Conservation (phyloP, 2,329 filamentous ascomycete genomes). For the Remersonia thermophila region DNA sequence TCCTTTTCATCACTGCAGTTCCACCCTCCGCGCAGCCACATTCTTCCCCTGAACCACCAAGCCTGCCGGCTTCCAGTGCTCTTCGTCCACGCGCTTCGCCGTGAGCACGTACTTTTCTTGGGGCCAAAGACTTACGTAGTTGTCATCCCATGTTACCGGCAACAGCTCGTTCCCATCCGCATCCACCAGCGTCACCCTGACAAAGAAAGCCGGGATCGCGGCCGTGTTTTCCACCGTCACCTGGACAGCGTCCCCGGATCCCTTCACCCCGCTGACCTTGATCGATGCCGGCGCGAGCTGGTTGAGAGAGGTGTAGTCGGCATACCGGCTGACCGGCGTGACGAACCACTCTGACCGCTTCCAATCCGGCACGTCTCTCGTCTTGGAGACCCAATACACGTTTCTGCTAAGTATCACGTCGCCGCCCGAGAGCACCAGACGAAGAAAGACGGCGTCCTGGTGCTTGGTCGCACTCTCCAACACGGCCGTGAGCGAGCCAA, state of each 20-base stretch:
- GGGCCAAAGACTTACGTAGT: slow-evolving; percentile 51
- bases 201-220: slow-evolving; percentile 43
- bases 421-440: slow-evolving; percentile 29
- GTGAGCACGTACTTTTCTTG: slow-evolving; percentile 34
- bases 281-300: slow-evolving; percentile 27
- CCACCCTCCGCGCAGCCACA: too few relatives aligned
- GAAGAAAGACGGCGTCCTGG: slow-evolving; percentile 35
- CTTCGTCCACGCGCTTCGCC: background rate
- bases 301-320: slow-evolving; percentile 34
- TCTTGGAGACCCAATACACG: slow-evolving; percentile 44
- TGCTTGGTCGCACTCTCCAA: slow-evolving; percentile 14
- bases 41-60: slow-evolving; percentile 15
- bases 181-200: slow-evolving; percentile 39
- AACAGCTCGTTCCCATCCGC: slow-evolving; percentile 30
- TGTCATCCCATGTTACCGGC: slow-evolving; percentile 47
- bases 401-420: slow-evolving; percentile 38
- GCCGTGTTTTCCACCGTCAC: slow-evolving; percentile 41
- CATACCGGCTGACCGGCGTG: slow-evolving; percentile 42
- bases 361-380: slow-evolving; percentile 42
- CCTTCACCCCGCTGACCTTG: slow-evolving; percentile 16
- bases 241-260: slow-evolving; percentile 10
- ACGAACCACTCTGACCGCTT: slow-evolving; percentile 44
- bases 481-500: slow-evolving; percentile 23
- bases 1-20: too few relatives aligned
- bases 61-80: slow-evolving; percentile 1